Evolutionary conservation across 176 grass and related monocot genomes (phyloP), one percentile per base, ranked within the genome.

Genomic region (Zoysia japonica): DNA sequence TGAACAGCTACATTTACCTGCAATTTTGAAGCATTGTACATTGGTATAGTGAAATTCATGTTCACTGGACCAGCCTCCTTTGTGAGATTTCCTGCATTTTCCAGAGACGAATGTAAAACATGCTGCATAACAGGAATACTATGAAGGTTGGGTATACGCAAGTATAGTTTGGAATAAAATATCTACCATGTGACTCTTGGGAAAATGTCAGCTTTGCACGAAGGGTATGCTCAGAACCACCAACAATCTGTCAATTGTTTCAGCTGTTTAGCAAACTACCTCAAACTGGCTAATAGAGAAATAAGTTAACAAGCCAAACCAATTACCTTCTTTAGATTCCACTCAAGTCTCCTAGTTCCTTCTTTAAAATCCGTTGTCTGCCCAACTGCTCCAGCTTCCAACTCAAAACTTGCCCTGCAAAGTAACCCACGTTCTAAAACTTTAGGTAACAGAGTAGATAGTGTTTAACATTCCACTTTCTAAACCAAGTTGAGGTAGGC

Each of bases 131-230:
- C 6, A 43, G 5, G 56, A 72, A 49, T 44, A 49, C 41, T 45
- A 16, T 80, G 3, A 15, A 3, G 20, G 3, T 83, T 14, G 52
- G 67, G 7, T 39, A 70, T 87, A 73, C 36, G 47, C n/a, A 87
- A 70, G 15, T 53, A 36, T 68, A 63, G 7, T 16, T 41, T 65
- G 46, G 72, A 82, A 55, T 16, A 7, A 71, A 76, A 83, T 13
- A 73, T 42, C 66, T 93, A 99, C 96, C 96, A 67, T 99, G 92
- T 76, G 84, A 81, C 79, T 99, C 96, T 76, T 92, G 92, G 59
- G 96, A 93, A 93, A 99, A 99, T 70, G 90, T 99, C 71, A 99
- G 96, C 88, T 95, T 99, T 47, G 96, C 90, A 47, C 92, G 92
- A 79, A 99, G 88, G 45, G 90, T 95, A 79, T 99, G 96, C 85